These are phyloP conservation scores for Chaetoceros muelleri DNA, from an alignment of 108 stramenopile genomes.

Conservation along the genomic window DNA sequence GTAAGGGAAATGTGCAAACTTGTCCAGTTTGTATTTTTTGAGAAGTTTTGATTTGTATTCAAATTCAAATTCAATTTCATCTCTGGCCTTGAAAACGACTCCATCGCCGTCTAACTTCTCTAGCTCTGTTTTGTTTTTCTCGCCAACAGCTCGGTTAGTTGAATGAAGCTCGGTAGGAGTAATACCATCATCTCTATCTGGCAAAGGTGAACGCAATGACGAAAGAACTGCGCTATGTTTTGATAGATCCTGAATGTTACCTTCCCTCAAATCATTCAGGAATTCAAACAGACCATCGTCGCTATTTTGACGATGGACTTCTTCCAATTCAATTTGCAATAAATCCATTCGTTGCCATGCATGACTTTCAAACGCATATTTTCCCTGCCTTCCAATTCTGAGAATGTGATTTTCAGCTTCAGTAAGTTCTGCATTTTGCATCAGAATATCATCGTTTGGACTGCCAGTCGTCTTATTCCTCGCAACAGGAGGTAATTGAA, in stretches of 20 bases:
- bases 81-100: constrained; percentile 9
- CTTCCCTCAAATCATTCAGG: constrained; percentile 30
- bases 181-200: constrained; percentile 20
- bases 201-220: constrained; percentile 11
- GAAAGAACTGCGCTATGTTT: constrained; percentile 3
- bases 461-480: background rate
- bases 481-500: constrained; percentile 64
- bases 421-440: constrained; percentile 12
- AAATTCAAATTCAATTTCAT: constrained; percentile 14
- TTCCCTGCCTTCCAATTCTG: constrained; percentile 22
- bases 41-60: constrained; percentile 11
- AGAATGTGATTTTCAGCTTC: constrained; percentile 10
- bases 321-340: constrained; percentile 16
- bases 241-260: constrained; percentile 6
- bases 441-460: constrained; percentile 4
- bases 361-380: constrained; percentile 35
- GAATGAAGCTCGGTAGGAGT: constrained; percentile 43
- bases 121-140: constrained; percentile 23
- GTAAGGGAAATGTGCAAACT: constrained; percentile 7
- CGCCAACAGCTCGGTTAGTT: constrained; percentile 30
- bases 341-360: constrained; percentile 14
- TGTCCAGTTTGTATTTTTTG: constrained; percentile 3
- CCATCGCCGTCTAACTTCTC: constrained; percentile 12
- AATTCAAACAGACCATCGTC: constrained; percentile 39
- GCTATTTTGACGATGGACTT: constrained; percentile 22